phyloP scores from a whole-genome alignment of 306 rosid species.

The Canavalia gladiata region DNA sequence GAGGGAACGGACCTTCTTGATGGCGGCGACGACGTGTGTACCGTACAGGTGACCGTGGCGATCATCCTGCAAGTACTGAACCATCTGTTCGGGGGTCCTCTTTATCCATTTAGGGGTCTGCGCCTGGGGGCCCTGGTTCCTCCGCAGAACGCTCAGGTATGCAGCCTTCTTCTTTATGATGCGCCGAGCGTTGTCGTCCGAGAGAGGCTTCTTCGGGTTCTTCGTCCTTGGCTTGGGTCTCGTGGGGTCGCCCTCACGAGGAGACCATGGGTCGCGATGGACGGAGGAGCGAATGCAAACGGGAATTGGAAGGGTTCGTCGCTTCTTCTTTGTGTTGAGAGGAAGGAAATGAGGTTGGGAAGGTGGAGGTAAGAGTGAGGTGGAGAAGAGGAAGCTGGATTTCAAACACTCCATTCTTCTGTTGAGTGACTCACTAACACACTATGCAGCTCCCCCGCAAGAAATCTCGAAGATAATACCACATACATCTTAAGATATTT shows the following conservation, averaged over 20 bases:
- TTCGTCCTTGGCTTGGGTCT: conserved; percentile 68
- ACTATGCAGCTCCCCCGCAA: neutral
- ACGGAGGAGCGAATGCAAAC: conserved; percentile 50
- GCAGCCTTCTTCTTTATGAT: conserved; percentile 77
- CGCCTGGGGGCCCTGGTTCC: conserved; percentile 89
- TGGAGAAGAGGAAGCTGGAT: conserved; percentile 60
- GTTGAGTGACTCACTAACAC: neutral
- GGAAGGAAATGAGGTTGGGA: neutral
- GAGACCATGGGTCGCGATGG: conserved; percentile 90
- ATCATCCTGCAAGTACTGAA: conserved; percentile 79
- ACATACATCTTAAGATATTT: no score
- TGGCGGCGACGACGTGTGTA: conserved; percentile 86
- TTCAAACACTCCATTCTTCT: conserved; percentile 64
- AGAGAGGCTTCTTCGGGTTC: conserved; percentile 74
- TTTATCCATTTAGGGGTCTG: conserved; percentile 92
- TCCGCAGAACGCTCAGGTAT: conserved; percentile 68
- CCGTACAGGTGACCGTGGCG: conserved; percentile 80
- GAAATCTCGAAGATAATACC: no score
- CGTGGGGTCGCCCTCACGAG: conserved; percentile 62
- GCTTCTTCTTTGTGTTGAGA: conserved; percentile 5
- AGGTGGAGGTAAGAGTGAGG: conserved; percentile 40
- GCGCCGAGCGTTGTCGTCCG: conserved; percentile 95
- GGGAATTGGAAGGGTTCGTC: neutral
- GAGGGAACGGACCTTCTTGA: conserved; percentile 72
- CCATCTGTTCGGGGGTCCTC: conserved; percentile 93